Evolutionary conservation across 2,329 filamentous ascomycete genomes (phyloP).

Genomic region (Arthrobotrys sphaeroides): DNA sequence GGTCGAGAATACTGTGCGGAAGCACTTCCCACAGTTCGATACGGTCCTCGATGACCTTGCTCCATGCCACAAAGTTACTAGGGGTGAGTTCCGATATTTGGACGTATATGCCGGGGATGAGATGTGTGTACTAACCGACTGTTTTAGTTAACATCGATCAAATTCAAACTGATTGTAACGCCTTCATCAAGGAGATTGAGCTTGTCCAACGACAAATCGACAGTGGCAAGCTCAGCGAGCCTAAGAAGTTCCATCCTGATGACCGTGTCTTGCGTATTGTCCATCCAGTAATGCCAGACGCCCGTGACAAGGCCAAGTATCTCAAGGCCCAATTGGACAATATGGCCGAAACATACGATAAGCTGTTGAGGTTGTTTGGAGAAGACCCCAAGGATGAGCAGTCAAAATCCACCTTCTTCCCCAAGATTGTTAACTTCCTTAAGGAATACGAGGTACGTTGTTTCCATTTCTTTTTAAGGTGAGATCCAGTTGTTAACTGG

Average conservation of each 20-base stretch:
- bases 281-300: slow-evolving; percentile 95
- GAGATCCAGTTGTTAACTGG: slow-evolving; percentile 1
- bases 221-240: slow-evolving; percentile 90
- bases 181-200: slow-evolving; percentile 92
- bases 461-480: background rate
- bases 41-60: slow-evolving; percentile 83
- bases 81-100: slow-evolving; percentile 22
- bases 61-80: slow-evolving; percentile 50
- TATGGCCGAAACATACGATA: slow-evolving; percentile 88
- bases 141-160: slow-evolving; percentile 82
- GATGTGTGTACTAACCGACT: slow-evolving; percentile 2
- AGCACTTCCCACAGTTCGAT: slow-evolving; percentile 96
- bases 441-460: slow-evolving; percentile 81
- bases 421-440: slow-evolving; percentile 89
- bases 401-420: slow-evolving; percentile 92
- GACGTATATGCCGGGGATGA: background rate
- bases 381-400: slow-evolving; percentile 93
- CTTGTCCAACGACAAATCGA: slow-evolving; percentile 93
- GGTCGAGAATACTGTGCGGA: slow-evolving; percentile 93
- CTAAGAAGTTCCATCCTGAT: slow-evolving; percentile 97
- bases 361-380: slow-evolving; percentile 96
- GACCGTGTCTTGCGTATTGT: slow-evolving; percentile 93
- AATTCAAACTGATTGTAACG: slow-evolving; percentile 83
- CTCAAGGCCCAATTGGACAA: slow-evolving; percentile 93
- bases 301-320: slow-evolving; percentile 92